Base-by-base conservation (phyloP, 1,284 basidiomycete genomes). In the Ceratobasidium theobromae region DNA sequence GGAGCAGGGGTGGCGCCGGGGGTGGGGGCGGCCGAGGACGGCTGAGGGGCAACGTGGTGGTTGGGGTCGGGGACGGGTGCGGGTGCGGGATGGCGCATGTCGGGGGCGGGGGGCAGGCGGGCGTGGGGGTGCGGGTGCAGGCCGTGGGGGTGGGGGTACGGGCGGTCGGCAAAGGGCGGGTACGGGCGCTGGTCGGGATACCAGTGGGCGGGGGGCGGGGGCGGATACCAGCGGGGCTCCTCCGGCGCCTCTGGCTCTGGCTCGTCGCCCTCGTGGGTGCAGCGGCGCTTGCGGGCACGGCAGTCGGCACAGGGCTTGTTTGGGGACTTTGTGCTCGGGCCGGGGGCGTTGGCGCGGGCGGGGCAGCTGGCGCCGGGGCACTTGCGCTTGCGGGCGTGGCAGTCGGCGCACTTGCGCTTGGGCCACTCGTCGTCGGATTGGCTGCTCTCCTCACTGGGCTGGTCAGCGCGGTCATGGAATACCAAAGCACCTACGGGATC, bases 141-240 rank as follows among this genome's bases (percentile, higher is more conserved):
- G 23, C 52, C 49, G 25, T 65, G 62, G 21, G 53, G 49, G 43
- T 45, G 43, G 12, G 65, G 33, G n/a, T 65, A 55, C 21, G 66
- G 69, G 12, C 18, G 43, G 43, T 21, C 18, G 18, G 8, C 9
- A n/a, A 14, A 21, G 9, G 65, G 68, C 6, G 68, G 38, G 16
- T 70, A 64, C n/a, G 64, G 30, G 35, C 68, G 66, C n/a, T 55
- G 65, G 55, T 69, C 66, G n/a, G n/a, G n/a, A n/a, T n/a, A n/a
- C n/a, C n/a, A 1, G 53, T 23, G 46, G 18, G 25, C 46, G 46
- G 18, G 18, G 54, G 54, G 23, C 46, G 57, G 14, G 8, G 9
- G 35, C 16, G 35, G 35, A 38, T 38, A 16, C 8, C 8, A 8
- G 35, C 35, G 9, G 4, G 27, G 28, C 27, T 28, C 9, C 9